Base-by-base conservation (phyloP, 2,329 filamentous ascomycete species). In the Penicillium decumbens region DNA sequence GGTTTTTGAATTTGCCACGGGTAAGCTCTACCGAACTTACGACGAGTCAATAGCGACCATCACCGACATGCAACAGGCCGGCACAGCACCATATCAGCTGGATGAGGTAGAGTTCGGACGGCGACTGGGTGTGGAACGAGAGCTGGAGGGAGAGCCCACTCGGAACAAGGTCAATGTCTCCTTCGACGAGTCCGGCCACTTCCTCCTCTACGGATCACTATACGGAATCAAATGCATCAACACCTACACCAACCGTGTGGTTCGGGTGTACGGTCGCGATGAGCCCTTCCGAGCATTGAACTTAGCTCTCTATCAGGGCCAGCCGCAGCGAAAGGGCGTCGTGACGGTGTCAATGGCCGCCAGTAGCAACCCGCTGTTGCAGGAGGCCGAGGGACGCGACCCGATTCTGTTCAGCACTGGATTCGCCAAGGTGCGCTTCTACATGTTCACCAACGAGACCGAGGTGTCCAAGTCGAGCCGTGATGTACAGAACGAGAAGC, bases 311-410 rank as follows among this genome's bases (percentile, higher is more conserved):
- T 98, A 98, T 68, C 95, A 98, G 75, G 95, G 93, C 40, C 88
- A 92, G 58, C 93, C 93, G 0, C 88, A 95, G 68, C 95, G 92
- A 72, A 97, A 97, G 70, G 88, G 87, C 10, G 75, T 97, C 13
- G 88, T 93, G 3, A 98, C 95, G 0, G 87, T 97, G 23, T 91
- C 91, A 57, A 98, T 98, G 93, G 95, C 93, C 1, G 93, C 95
- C 0, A 95, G 89, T 29, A 87, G 82, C 61, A 98, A 98, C 67
- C 93, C 95, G 0, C 79, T 98, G 1, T 80, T 98, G 2, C 88
- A 93, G 65, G 91, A 96, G 75, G 89, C 93, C 1, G 92, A 96
- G 71, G 82, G 84, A 18, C 81, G 91, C 53, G 93, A 98, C 66
- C 91, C 95, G 0, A 92, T 97, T 65, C 77, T 98, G 6, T 80